Percentiles rank a stretch among this genome's conserved stretches.
Conservation (phyloP, 192 early-diverging fungal genomes). For the Thoreauomyces humboldtii region DNA sequence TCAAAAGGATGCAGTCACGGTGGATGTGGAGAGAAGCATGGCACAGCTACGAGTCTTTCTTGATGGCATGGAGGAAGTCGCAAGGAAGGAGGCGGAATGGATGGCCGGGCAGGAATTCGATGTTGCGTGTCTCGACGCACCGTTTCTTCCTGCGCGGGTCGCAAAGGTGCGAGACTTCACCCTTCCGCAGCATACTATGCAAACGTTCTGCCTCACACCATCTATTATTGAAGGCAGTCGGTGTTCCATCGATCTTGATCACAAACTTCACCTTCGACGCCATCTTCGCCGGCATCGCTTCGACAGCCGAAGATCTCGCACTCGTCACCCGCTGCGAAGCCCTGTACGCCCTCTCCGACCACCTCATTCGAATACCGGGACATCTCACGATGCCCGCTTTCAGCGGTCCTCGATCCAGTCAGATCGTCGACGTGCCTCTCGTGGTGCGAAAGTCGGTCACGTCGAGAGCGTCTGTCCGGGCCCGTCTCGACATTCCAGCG, state of each 20-base stretch:
- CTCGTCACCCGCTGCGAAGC: conserved; percentile 19
- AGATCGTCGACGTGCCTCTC: conserved; percentile 29
- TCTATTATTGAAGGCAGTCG: too few species aligned
- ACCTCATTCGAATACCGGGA: conserved; percentile 47
- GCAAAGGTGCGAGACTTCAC: too few species aligned
- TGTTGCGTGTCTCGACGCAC: conserved; percentile 42
- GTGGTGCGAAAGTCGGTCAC: conserved; percentile 36
- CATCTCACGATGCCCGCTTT: conserved; percentile 42
- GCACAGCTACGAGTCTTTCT: conserved; percentile 15
- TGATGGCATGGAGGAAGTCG: conserved; percentile 10
- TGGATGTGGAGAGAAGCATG: conserved; percentile 39
- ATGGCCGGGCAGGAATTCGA: conserved; percentile 25
- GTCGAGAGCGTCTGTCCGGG: conserved; percentile 24
- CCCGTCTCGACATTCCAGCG: conserved; percentile 32
- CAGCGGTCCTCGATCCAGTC: conserved; percentile 3
- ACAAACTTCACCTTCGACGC: conserved; percentile 56
- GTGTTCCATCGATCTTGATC: conserved; percentile 38
- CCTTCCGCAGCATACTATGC: background rate
- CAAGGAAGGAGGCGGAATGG: conserved; percentile 33
- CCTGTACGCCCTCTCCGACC: conserved; percentile 33
- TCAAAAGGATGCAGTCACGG: conserved; percentile 46
- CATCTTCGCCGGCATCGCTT: conserved; percentile 37
- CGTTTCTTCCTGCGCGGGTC: conserved; percentile 34
- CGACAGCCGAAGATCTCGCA: conserved; percentile 1
- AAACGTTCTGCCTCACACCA: background rate